Percentiles rank a stretch among this genome's conserved stretches.
Conservation (phyloP, 306 rosid species). For the Ceratonia siliqua region DNA sequence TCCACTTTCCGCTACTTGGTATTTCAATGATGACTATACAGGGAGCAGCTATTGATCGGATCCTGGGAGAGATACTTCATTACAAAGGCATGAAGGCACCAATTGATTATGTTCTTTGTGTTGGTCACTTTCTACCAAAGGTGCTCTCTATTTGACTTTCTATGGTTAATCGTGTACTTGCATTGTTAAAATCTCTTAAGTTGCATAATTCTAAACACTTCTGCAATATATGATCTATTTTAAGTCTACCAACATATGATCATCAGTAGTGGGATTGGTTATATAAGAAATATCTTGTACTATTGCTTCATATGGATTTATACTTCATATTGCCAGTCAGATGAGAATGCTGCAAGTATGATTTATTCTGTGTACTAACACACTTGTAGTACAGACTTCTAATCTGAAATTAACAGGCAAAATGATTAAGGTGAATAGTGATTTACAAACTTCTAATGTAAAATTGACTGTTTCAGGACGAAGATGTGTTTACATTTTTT, state of each 20-base stretch:
- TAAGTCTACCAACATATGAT: neutral
- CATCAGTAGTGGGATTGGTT: too few relatives aligned
- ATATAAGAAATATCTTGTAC: neutral
- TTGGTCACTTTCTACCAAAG: constrained; percentile 91
- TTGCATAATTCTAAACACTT: neutral
- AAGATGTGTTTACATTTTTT: constrained; percentile 82
- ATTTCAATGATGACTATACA: constrained; percentile 37
- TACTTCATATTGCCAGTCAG: neutral
- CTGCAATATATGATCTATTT: neutral
- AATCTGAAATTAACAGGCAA: neutral
- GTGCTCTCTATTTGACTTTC: constrained; percentile 42
- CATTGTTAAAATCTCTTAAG: neutral
- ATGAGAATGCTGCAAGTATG: neutral
- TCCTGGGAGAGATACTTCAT: constrained; percentile 86
- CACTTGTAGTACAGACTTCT: neutral
- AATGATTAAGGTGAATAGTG: neutral
- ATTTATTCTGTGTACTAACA: neutral
- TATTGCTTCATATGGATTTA: neutral
- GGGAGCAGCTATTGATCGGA: constrained; percentile 97
- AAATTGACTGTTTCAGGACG: constrained; percentile 60
- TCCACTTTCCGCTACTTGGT: constrained; percentile 10
- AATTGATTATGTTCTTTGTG: constrained; percentile 84
- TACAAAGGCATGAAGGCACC: constrained; percentile 83
- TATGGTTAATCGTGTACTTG: neutral
- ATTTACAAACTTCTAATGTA: neutral